A percentile compares a stretch with the other conserved stretches of the same genome.
phyloP scores from a whole-genome alignment of 169 alveolate species.

The Plasmodium gallinaceum region DNA sequence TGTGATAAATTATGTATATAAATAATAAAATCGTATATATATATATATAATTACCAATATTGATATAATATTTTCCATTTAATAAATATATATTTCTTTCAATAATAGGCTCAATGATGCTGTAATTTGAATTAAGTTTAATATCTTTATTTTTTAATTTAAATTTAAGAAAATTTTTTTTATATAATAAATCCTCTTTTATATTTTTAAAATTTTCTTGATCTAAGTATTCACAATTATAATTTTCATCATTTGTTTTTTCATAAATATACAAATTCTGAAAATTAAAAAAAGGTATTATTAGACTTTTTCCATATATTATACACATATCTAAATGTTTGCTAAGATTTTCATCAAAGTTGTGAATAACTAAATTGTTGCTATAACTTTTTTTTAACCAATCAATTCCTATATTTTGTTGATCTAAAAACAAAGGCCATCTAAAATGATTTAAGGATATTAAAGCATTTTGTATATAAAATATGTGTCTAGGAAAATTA shows the following conservation, averaged over 20 bases:
- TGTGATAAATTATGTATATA: not conserved
- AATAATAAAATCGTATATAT: not conserved
- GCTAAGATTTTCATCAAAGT: conserved; percentile 69
- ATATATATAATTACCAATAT: conserved; percentile 24
- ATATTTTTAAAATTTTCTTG: conserved; percentile 38
- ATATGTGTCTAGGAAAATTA: conserved; percentile 70
- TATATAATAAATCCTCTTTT: not conserved
- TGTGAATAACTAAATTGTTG: conserved; percentile 59
- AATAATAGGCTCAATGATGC: conserved; percentile 43
- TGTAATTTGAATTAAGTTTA: conserved; percentile 40
- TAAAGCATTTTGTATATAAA: conserved; percentile 72
- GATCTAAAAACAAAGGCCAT: conserved; percentile 62
- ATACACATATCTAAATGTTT: conserved; percentile 77
- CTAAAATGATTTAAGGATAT: conserved; percentile 72
- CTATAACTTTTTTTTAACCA: conserved; percentile 75
- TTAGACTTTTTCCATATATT: conserved; percentile 69
- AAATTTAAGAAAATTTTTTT: conserved; percentile 36
- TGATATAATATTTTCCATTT: conserved; percentile 73
- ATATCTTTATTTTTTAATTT: conserved; percentile 20
- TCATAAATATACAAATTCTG: conserved; percentile 74
- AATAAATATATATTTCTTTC: conserved; percentile 41
- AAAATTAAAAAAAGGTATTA: conserved; percentile 59
- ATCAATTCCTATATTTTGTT: conserved; percentile 54
- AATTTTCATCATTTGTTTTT: conserved; percentile 33
- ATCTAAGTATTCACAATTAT: conserved; percentile 18